Conservation (phyloP, 1,284 basidiomycete species). For the Cystobasidiaceae sp. region DNA sequence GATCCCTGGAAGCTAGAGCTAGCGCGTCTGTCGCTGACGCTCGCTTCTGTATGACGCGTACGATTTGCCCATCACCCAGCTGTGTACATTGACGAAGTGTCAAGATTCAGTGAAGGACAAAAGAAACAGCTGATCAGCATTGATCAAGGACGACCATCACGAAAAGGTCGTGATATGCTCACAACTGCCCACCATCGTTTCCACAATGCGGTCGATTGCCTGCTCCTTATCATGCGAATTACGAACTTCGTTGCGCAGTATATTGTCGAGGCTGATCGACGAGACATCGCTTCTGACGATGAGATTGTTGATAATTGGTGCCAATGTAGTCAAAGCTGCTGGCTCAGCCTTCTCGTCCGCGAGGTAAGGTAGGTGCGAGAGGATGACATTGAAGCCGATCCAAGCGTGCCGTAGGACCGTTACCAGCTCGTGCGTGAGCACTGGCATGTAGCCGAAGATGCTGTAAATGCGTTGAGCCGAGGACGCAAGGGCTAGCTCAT, state of each 20-base stretch:
- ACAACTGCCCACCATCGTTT: too few species aligned
- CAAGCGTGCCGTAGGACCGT: conserved; percentile 17
- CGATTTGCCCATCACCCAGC: too few species aligned
- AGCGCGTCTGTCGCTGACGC: too few species aligned
- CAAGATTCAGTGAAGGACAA: too few species aligned
- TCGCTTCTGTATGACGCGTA: too few species aligned
- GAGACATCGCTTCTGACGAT: conserved; percentile 8
- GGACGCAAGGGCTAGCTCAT: conserved; percentile 11
- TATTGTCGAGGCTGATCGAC: neutral
- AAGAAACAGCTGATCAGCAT: too few species aligned
- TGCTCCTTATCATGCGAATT: neutral
- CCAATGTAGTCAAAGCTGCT: neutral
- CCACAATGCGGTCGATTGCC: conserved; percentile 1
- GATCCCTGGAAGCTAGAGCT: too few species aligned
- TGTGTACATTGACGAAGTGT: too few species aligned
- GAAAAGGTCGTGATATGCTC: too few species aligned
- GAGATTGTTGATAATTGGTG: neutral
- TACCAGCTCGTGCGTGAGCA: conserved; percentile 7
- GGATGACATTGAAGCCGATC: conserved; percentile 20
- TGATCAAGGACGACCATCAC: too few species aligned
- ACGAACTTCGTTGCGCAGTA: neutral
- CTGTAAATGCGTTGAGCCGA: neutral
- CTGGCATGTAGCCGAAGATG: neutral
- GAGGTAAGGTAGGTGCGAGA: conserved; percentile 18
- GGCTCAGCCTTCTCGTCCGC: neutral